Conservation (phyloP, 2,329 filamentous ascomycete species). For the Fusarium protoensiforme region DNA sequence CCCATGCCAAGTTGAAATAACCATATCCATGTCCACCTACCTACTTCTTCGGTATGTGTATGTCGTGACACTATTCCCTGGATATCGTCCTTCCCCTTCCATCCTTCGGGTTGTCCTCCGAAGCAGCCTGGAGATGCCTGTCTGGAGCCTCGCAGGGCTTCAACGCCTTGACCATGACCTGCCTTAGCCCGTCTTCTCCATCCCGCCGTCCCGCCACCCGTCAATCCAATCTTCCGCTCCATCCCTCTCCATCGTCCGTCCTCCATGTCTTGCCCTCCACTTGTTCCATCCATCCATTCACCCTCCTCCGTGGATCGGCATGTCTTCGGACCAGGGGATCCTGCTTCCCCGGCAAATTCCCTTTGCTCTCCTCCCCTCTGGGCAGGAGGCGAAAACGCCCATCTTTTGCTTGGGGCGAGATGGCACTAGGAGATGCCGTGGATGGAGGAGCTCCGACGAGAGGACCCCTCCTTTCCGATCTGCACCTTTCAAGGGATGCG, state of each 20-base stretch:
- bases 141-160: background rate
- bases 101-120: slow-evolving; percentile 29
- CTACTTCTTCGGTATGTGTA: background rate
- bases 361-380: slow-evolving; percentile 9
- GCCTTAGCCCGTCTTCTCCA: background rate
- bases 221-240: slow-evolving; percentile 12
- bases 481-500: slow-evolving; percentile 25
- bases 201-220: slow-evolving; percentile 10
- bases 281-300: slow-evolving; percentile 22
- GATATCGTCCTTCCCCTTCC: slow-evolving; percentile 3
- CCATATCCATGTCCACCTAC: background rate
- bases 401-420: slow-evolving; percentile 7
- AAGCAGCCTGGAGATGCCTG: background rate
- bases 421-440: slow-evolving; percentile 4
- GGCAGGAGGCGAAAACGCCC: slow-evolving; percentile 25
- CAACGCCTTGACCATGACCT: background rate
- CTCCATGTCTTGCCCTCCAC: slow-evolving; percentile 1
- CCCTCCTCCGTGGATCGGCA: slow-evolving; percentile 34
- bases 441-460: slow-evolving; percentile 9
- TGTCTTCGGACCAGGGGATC: slow-evolving; percentile 25
- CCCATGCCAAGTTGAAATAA: background rate
- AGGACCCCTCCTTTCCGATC: slow-evolving; percentile 33
- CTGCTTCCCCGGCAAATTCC: slow-evolving; percentile 31
- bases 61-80: slow-evolving; percentile 10
- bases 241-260: background rate